These are phyloP conservation scores for Bipolaris cookei DNA, from an alignment of 2,329 filamentous ascomycete species.

Conservation along the genomic window DNA sequence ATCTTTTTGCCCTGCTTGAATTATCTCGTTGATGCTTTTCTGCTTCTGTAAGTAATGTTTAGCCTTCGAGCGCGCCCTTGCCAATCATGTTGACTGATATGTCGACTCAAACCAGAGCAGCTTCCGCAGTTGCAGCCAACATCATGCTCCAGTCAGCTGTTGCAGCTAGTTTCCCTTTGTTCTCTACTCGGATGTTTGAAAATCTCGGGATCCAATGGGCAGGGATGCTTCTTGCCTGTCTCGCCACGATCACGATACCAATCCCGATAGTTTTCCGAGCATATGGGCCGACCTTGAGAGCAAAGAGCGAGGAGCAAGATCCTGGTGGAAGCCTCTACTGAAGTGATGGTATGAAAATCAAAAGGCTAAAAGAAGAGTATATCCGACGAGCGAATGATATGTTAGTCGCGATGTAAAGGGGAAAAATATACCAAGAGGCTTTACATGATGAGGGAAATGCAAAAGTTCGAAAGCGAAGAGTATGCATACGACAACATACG, in stretches of 20 bases:
- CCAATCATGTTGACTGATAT: background rate
- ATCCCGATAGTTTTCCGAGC: background rate
- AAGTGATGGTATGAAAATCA: background rate
- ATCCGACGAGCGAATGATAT: too few species aligned
- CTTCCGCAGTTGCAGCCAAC: background rate
- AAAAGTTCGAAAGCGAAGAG: background rate
- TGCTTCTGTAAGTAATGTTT: background rate
- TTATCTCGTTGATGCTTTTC: background rate
- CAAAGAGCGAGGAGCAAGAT: background rate
- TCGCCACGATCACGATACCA: background rate
- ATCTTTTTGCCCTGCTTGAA: conserved; percentile 1
- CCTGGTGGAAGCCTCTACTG: background rate
- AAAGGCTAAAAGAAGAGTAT: background rate
- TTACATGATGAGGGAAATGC: too few species aligned
- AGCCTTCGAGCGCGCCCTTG: background rate
- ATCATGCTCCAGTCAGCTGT: background rate
- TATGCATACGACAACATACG: background rate
- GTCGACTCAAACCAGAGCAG: background rate
- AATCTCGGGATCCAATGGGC: background rate
- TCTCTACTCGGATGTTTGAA: background rate
- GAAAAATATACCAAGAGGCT: too few species aligned
- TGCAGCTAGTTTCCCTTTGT: background rate
- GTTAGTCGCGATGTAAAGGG: too few species aligned
- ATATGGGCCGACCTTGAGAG: background rate
- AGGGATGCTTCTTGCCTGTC: background rate